phyloP scores from a whole-genome alignment of 176 grass and related monocot genomes.

The Tuctoria greenei region DNA sequence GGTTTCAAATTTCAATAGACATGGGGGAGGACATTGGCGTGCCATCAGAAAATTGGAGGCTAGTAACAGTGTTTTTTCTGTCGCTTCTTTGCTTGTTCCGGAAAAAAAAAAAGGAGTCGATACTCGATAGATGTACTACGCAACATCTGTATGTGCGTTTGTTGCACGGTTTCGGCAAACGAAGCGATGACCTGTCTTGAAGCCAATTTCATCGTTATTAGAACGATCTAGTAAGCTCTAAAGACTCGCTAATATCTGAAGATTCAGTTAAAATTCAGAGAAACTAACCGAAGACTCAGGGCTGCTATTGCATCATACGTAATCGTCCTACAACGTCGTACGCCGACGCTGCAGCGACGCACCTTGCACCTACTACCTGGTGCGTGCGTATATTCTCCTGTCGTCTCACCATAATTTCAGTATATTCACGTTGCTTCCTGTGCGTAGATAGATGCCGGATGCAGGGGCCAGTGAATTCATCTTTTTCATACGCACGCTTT shows the following conservation, averaged over 20 bases:
- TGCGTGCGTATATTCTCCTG: no score
- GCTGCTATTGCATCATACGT: no score
- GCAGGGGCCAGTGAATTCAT: no score
- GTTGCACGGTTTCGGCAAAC: slow-evolving; percentile 28
- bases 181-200: background rate
- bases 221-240: background rate
- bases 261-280: background rate
- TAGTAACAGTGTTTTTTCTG: background rate
- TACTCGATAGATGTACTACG: slow-evolving; percentile 43
- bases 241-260: background rate
- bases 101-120: background rate
- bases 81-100: background rate
- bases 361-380: no score
- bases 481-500: no score
- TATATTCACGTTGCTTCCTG: no score
- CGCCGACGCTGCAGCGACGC: no score
- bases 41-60: slow-evolving; percentile 22
- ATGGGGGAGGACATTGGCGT: slow-evolving; percentile 5
- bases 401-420: no score
- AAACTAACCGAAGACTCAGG: no score
- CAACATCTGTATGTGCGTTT: slow-evolving; percentile 18
- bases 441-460: no score
- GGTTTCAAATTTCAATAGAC: background rate
- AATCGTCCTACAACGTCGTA: no score
- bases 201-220: background rate